Evolutionary conservation across 2,329 filamentous ascomycete genomes (phyloP).

Genomic region (Xylaria hypoxylon): DNA sequence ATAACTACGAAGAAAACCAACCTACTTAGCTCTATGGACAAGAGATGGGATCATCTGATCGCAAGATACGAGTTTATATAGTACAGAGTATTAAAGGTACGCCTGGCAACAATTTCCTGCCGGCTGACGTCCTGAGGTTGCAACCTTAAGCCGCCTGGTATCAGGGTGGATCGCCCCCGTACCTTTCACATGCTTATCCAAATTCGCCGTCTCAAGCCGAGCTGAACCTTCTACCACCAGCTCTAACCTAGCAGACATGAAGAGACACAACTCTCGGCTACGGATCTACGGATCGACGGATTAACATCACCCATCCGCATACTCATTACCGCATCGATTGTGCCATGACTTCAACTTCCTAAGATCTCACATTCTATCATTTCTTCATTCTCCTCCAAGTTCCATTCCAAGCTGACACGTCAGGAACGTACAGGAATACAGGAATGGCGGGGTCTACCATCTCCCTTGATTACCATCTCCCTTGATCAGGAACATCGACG

Average conservation of each 20-base stretch:
- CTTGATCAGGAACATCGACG: conserved; percentile 13
- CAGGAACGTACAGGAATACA: conserved; percentile 14
- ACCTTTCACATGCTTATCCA: conserved; percentile 35
- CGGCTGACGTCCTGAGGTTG: too few relatives aligned
- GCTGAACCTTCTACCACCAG: conserved; percentile 7
- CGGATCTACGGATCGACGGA: conserved; percentile 2
- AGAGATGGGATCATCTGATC: too few relatives aligned
- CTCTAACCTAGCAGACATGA: neutral
- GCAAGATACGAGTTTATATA: too few relatives aligned
- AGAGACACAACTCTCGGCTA: neutral
- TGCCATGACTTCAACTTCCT: neutral
- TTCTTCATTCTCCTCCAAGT: neutral
- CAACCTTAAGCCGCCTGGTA: too few relatives aligned
- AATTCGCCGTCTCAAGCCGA: conserved; percentile 25
- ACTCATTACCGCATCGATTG: neutral
- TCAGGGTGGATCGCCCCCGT: conserved; percentile 28
- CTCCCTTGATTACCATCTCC: conserved; percentile 17
- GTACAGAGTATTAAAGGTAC: too few relatives aligned
- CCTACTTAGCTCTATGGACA: too few relatives aligned
- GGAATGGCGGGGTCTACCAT: conserved; percentile 30
- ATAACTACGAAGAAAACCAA: too few relatives aligned
- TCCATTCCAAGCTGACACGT: conserved; percentile 8
- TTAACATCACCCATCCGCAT: neutral
- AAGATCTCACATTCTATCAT: neutral
- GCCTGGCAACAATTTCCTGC: neutral